These are phyloP conservation scores for Barnettozyma vustinii DNA, from an alignment of 805 yeast species.

Conservation along the genomic window DNA sequence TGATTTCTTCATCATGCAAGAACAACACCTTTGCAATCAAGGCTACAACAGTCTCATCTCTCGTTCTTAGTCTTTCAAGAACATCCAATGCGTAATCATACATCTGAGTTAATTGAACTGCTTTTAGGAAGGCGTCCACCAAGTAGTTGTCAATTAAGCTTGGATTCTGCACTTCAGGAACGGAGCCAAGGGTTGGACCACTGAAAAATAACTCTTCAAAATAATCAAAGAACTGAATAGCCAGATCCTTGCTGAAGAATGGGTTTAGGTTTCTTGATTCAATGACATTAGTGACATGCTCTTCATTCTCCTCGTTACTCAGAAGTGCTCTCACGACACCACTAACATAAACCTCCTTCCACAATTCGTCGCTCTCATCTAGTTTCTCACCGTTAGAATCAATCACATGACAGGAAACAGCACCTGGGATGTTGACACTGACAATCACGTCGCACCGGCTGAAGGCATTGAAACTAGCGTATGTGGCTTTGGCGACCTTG, in stretches of 20 bases:
- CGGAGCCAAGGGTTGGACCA: constrained; percentile 65
- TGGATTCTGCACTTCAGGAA: constrained; percentile 65
- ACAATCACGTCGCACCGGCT: constrained; percentile 62
- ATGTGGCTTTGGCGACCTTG: constrained; percentile 67
- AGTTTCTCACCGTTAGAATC: constrained; percentile 42
- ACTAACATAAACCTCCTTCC: constrained; percentile 53
- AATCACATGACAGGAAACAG: constrained; percentile 50
- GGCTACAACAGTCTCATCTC: constrained; percentile 54
- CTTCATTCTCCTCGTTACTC: constrained; percentile 68
- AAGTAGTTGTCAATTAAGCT: constrained; percentile 59
- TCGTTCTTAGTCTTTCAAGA: constrained; percentile 43
- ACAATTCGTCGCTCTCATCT: constrained; percentile 42
- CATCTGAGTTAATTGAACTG: constrained; percentile 58
- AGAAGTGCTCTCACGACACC: constrained; percentile 72
- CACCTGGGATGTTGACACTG: constrained; percentile 71
- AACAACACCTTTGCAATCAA: constrained; percentile 50
- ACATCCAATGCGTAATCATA: constrained; percentile 58
- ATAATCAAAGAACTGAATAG: constrained; percentile 51
- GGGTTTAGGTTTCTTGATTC: constrained; percentile 85
- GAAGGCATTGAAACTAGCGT: constrained; percentile 72
- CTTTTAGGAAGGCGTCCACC: constrained; percentile 66
- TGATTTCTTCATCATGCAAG: constrained; percentile 52
- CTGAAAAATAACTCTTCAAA: constrained; percentile 61
- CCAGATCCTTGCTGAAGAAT: constrained; percentile 42
- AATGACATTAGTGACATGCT: constrained; percentile 62